A percentile compares a stretch with the other conserved stretches of the same genome.
Evolutionary conservation across 306 rosid species (phyloP).

Genomic region (Gynostemma pentaphyllum): DNA sequence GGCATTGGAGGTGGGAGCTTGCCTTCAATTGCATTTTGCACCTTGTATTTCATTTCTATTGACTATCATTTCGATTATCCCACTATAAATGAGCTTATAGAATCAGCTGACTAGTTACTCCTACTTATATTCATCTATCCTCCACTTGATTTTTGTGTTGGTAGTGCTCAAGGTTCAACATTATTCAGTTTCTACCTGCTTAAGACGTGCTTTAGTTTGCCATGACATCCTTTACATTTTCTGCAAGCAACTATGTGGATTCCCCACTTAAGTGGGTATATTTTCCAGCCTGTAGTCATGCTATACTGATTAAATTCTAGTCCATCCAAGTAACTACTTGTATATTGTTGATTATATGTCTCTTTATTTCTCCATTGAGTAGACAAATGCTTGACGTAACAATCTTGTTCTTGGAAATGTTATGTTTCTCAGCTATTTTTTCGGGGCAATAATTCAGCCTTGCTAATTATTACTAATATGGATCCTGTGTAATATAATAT

Average conservation of each 20-base stretch:
- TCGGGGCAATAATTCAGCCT: not conserved
- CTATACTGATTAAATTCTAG: not conserved
- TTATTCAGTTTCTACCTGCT: not conserved
- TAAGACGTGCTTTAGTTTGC: not conserved
- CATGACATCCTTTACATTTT: too few relatives aligned
- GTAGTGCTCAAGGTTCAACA: not conserved
- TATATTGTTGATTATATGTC: not conserved
- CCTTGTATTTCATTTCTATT: not conserved
- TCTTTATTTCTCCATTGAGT: not conserved
- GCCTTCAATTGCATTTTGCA: constrained; percentile 1
- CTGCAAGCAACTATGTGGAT: not conserved
- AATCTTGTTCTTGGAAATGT: not conserved
- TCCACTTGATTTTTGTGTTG: not conserved
- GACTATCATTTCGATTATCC: not conserved
- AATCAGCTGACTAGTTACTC: not conserved
- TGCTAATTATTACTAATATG: not conserved
- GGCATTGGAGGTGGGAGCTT: constrained; percentile 72
- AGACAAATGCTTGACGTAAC: not conserved
- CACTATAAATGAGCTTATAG: not conserved
- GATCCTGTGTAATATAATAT: not conserved
- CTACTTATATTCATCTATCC: not conserved
- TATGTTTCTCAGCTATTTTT: not conserved
- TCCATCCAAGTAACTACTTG: not conserved
- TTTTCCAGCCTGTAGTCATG: too few relatives aligned
- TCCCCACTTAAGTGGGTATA: too few relatives aligned